Percentiles rank a stretch among this genome's conserved stretches.
Evolutionary conservation across 169 alveolate genomes (phyloP).

Genomic region (Cryptosporidium ubiquitum): DNA sequence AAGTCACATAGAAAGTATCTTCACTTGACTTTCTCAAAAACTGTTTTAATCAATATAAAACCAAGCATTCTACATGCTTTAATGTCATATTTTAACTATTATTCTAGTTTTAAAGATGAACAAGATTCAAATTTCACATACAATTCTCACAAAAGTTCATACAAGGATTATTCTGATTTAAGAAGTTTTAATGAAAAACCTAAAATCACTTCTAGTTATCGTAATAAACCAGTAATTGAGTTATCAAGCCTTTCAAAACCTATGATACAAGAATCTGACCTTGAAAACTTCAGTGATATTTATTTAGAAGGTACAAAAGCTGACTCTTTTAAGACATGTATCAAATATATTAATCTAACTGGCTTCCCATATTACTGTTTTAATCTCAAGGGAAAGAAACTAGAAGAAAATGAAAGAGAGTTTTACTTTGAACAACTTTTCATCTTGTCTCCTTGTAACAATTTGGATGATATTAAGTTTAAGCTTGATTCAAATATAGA

Average conservation of each 20-base stretch:
- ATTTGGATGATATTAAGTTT: background rate
- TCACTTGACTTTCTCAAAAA: conserved; percentile 36
- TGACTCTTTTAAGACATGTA: background rate
- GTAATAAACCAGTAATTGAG: background rate
- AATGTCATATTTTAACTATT: background rate
- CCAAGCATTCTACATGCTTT: conserved; percentile 31
- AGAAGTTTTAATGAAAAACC: background rate
- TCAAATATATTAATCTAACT: conserved; percentile 37
- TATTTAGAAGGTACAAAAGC: too few relatives aligned
- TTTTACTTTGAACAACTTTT: conserved; percentile 6
- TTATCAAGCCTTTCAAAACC: background rate
- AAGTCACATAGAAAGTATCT: conserved; percentile 44
- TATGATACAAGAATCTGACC: background rate
- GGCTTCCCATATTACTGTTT: conserved; percentile 57
- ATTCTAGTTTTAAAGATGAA: background rate
- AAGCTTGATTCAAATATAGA: background rate
- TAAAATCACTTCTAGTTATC: too few relatives aligned
- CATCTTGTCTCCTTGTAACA: conserved; percentile 1
- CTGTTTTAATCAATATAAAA: conserved; percentile 42
- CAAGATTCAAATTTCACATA: background rate
- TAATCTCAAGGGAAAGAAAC: background rate
- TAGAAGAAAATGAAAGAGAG: background rate
- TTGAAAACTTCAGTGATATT: too few relatives aligned
- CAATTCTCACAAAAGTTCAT: too few relatives aligned
- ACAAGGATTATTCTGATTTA: too few relatives aligned